These are phyloP conservation scores for Rhizoclosmatium globosum DNA, from an alignment of 192 early-diverging fungal genomes.

Conservation along the genomic window DNA sequence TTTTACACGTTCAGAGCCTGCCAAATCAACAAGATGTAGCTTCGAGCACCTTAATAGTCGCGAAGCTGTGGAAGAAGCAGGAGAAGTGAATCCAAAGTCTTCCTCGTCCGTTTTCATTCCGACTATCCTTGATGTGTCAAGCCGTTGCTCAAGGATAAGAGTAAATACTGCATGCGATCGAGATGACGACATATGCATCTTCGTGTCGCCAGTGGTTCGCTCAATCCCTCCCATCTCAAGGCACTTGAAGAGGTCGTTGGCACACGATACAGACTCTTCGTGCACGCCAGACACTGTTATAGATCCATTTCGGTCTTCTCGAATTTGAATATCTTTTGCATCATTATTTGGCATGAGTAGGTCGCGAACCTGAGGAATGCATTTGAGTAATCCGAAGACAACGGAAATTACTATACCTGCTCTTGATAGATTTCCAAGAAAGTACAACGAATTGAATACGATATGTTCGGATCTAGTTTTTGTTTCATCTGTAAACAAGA, in stretches of 20 bases:
- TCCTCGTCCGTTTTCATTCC: conserved; percentile 23
- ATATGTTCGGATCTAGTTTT: conserved; percentile 29
- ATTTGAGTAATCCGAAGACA: background rate
- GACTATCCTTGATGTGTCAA: conserved; percentile 12
- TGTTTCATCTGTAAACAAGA: conserved; percentile 21
- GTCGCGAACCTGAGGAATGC: conserved; percentile 47
- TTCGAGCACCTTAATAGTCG: conserved; percentile 49
- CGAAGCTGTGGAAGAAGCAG: background rate
- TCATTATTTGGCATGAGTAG: conserved; percentile 44
- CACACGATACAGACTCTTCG: conserved; percentile 39
- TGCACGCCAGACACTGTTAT: conserved; percentile 52
- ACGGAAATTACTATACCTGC: conserved; percentile 37
- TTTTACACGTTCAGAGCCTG: conserved; percentile 87
- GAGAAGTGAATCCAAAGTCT: background rate
- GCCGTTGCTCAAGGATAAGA: conserved; percentile 51
- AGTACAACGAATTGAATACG: conserved; percentile 46
- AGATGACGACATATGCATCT: conserved; percentile 55
- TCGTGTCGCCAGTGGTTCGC: conserved; percentile 60
- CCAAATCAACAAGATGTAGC: conserved; percentile 89
- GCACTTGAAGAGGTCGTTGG: conserved; percentile 42
- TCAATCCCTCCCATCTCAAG: conserved; percentile 50
- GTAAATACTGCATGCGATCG: conserved; percentile 62
- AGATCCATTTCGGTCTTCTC: conserved; percentile 54
- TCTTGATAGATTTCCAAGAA: conserved; percentile 71
- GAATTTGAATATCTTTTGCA: conserved; percentile 53